phyloP scores from a whole-genome alignment of 2,329 filamentous ascomycete species.

The Tolypocladium amazonense region DNA sequence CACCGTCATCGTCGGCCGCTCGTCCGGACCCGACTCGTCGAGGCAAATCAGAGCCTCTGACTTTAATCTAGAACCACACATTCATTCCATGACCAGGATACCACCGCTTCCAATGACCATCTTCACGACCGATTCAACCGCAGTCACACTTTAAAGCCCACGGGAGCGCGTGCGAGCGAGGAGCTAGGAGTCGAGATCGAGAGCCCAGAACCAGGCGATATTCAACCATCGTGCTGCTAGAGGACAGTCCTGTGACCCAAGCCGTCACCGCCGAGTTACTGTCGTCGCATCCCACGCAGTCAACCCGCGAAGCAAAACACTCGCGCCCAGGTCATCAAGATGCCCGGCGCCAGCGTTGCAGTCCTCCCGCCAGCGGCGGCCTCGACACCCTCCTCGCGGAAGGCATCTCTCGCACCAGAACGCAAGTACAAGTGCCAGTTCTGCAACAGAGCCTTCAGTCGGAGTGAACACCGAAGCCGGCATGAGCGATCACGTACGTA shows the following conservation, averaged over 20 bases:
- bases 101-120: conserved; percentile 41
- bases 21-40: conserved; percentile 9
- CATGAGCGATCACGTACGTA: conserved; percentile 97
- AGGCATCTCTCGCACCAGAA: conserved; percentile 69
- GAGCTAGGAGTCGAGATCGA: conserved; percentile 27
- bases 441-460: conserved; percentile 92
- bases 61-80: conserved; percentile 17
- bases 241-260: conserved; percentile 12
- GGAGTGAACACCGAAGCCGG: conserved; percentile 92
- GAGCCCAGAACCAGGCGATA: conserved; percentile 32
- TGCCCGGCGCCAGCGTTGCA: conserved; percentile 62
- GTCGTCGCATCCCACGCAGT: conserved; percentile 10
- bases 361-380: conserved; percentile 51
- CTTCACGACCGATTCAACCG: conserved; percentile 35
- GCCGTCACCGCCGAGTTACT: conserved; percentile 13
- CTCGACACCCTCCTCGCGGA: conserved; percentile 63
- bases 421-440: conserved; percentile 99
- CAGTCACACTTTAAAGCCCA: conserved; percentile 62
- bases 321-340: conserved; percentile 35
- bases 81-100: conserved; percentile 31
- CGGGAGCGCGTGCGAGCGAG: conserved; percentile 55
- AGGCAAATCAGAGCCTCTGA: conserved; percentile 20
- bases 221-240: conserved; percentile 46
- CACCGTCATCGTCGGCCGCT: conserved; percentile 17
- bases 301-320: conserved; percentile 9